phyloP scores from a whole-genome alignment of 139 green algal species.

The Coelastrella sp. region DNA sequence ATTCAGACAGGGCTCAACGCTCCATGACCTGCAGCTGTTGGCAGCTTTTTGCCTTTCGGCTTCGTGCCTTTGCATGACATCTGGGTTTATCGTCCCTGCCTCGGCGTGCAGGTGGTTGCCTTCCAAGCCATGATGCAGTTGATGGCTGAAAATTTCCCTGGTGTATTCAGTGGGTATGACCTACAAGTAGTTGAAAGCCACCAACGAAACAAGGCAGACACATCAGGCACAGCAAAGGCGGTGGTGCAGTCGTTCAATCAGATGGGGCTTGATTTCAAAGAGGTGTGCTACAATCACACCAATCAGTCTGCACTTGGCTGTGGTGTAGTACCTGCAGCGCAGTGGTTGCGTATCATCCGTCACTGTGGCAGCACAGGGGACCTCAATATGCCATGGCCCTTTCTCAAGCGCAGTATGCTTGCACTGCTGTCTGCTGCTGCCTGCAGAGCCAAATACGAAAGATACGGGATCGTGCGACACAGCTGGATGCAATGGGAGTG shows the following conservation, averaged over 20 bases:
- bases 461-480: conserved; percentile 42
- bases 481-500: conserved; percentile 36
- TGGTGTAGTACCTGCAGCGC: no score
- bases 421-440: no score
- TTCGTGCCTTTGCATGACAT: neutral
- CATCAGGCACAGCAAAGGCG: conserved; percentile 46
- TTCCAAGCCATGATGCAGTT: conserved; percentile 92
- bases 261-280: conserved; percentile 46
- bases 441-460: conserved; percentile 43
- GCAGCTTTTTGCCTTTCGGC: neutral
- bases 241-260: conserved; percentile 43
- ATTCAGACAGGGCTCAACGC: no score
- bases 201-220: conserved; percentile 95
- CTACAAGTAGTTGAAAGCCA: conserved; percentile 95
- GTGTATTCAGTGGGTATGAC: conserved; percentile 94
- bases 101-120: conserved; percentile 34
- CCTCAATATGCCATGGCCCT: no score
- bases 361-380: no score
- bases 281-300: neutral
- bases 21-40: neutral
- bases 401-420: neutral
- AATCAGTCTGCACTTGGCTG: no score
- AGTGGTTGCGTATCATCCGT: no score
- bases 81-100: neutral
- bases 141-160: conserved; percentile 92